These are phyloP conservation scores for Penicillium steckii DNA, from an alignment of 495 filamentous ascomycete species.

Conservation along the genomic window DNA sequence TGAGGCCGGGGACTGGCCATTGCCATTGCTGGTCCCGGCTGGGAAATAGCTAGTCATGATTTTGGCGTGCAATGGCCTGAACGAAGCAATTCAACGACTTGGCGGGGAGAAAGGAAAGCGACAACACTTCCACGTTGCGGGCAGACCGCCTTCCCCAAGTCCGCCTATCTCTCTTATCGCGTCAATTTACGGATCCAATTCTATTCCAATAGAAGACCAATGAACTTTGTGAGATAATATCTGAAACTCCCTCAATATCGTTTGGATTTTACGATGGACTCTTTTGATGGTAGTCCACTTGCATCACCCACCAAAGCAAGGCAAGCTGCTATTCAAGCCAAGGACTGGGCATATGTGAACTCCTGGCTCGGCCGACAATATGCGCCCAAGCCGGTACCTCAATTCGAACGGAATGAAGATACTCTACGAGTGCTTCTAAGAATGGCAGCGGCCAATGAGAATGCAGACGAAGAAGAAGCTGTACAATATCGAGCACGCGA, in stretches of 20 bases:
- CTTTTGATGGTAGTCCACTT: constrained; percentile 37
- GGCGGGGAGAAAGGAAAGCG: constrained; percentile 18
- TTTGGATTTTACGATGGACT: constrained; percentile 8
- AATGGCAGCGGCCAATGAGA: constrained; percentile 74
- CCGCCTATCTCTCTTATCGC: constrained; percentile 19
- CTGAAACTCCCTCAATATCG: too few species aligned
- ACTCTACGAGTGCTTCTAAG: constrained; percentile 76
- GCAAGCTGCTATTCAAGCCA: constrained; percentile 55
- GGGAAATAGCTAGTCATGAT: constrained; percentile 48
- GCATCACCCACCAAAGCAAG: constrained; percentile 48
- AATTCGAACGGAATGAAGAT: constrained; percentile 82
- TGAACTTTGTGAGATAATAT: too few species aligned
- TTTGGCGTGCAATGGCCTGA: constrained; percentile 6
- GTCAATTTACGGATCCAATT: neutral
- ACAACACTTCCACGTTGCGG: constrained; percentile 11
- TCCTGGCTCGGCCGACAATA: constrained; percentile 74
- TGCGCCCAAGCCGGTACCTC: constrained; percentile 55
- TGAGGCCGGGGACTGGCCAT: constrained; percentile 29
- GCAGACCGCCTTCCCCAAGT: constrained; percentile 23
- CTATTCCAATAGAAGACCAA: neutral
- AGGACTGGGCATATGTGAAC: constrained; percentile 88
- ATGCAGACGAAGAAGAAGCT: constrained; percentile 72
- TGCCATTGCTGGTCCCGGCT: constrained; percentile 28
- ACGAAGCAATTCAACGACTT: too few species aligned
- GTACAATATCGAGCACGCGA: constrained; percentile 48